Base-by-base conservation (phyloP, 108 stramenopile species). In the Chaetoceros tenuissimus region DNA sequence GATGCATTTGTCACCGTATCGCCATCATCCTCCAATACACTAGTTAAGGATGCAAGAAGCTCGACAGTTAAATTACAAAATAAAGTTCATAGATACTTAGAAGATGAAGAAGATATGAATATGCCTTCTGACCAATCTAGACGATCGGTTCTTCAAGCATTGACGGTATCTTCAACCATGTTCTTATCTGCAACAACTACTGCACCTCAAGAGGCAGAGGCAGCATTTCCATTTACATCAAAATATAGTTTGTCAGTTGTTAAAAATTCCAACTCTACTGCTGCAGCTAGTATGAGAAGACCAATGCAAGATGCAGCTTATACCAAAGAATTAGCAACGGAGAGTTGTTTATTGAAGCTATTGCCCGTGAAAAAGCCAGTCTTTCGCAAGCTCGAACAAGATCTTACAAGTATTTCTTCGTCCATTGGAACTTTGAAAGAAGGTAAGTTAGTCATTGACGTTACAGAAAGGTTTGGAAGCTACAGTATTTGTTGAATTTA, bases 311-410 rank as follows among this genome's bases (percentile, higher is more conserved):
- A 40, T 10, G 5, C 34, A 13, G 5, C 34, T 13, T 40, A 10
- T 28, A 50, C 57, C 1, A 54, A 54, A 20, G 50, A 63, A 7
- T 34, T 69, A 0, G 73, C 68, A 48, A 51, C 55, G 2, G 87
- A 88, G 48, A 71, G 62, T 13, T 83, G 80, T 34, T 64, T 88
- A 0, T 53, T 88, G 20, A 74, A 73, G 61, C 55, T 83, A 48
- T 63, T 88, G 18, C 87, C 87, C 1, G 81, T 88, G 27, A 82
- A 74, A 48, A 88, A 88, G 57, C 63, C 65, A 13, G 68, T 83
- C 0, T 88, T 85, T 73, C 64, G 81, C 24, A 54, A 55, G 28
- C 62, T 88, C 53, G 81, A 82, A 60, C 60, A 73, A 19, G 59
- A 78, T 24, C 70, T 85, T 19, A 68, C 69, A 53, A 51, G 51